Base-by-base conservation (phyloP, 106 monocot genomes). In the Ottelia alismoides region DNA sequence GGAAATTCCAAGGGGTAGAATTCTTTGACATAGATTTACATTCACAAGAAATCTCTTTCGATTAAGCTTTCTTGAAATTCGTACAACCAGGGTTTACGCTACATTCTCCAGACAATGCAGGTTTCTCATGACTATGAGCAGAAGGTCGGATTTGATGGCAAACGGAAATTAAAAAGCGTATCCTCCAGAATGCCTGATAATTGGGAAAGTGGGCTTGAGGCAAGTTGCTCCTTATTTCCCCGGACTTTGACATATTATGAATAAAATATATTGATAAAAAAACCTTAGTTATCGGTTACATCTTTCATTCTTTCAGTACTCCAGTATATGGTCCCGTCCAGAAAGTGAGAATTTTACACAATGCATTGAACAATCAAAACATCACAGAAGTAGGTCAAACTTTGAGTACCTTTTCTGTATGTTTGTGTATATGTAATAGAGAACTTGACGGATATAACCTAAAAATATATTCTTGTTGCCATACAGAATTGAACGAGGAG, bases 291-390 rank as follows among this genome's bases (percentile, higher is more conserved):
- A 22, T 45, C 18, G 27, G 43, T 40, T 12, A 61, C 2, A 17
- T 2, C 19, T 52, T 69, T 57, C 25, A 12, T 40, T 48, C 32
- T 56, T 63, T 32, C 76, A 81, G 80, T 23, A 72, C 40, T 76
- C 78, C 58, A 74, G 70, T 47, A 76, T 91, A 40, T 91, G 91
- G 91, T 65, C 64, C 25, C 73, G 85, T 47, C 91, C 78, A 53
- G 47, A 75, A 40, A 81, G 72, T 60, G 70, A 60, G 64, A 78
- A 81, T 45, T 85, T 72, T 48, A 75, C 27, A 16, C 77, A 76
- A 53, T 91, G 91, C 57, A 85, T 91, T 58, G 72, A 63, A 25
- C 61, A 53, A 35, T 49, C 49, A 31, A 53, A 32, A 53, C 60
- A 52, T 35, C 30, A 28, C 25, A 85, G 74, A 63, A 85, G 91